Evolutionary conservation across 805 yeast species (phyloP).

Genomic region (Aciculoconidium aculeatum): DNA sequence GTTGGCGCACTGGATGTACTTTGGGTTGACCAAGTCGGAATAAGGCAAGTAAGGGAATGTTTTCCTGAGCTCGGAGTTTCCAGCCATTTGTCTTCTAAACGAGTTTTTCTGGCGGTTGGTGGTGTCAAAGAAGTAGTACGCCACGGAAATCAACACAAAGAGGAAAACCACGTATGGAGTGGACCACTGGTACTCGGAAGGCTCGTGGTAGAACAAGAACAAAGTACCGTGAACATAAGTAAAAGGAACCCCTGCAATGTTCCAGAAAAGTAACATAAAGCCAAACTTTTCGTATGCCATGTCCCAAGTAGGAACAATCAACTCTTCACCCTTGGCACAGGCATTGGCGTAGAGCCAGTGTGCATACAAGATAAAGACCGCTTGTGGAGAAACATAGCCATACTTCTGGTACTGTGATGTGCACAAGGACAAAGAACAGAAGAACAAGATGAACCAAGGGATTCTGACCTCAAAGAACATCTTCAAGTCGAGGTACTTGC

Average conservation of each 20-base stretch:
- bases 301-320: constrained; percentile 98
- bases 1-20: constrained; percentile 74
- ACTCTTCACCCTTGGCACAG: constrained; percentile 95
- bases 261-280: constrained; percentile 98
- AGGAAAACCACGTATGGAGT: constrained; percentile 51
- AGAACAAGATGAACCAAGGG: constrained; percentile 91
- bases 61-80: constrained; percentile 70
- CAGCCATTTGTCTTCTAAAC: constrained; percentile 79
- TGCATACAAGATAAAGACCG: constrained; percentile 66
- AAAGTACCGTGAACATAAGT: constrained; percentile 94
- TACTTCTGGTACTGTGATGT: constrained; percentile 75
- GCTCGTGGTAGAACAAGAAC: constrained; percentile 76
- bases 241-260: constrained; percentile 98
- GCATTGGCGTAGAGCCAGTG: constrained; percentile 96
- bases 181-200: constrained; percentile 75
- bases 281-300: constrained; percentile 99
- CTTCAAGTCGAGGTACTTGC: constrained; percentile 79
- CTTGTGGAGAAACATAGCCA: constrained; percentile 76
- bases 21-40: constrained; percentile 77
- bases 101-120: constrained; percentile 92
- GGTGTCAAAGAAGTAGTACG: constrained; percentile 92
- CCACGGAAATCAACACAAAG: constrained; percentile 50
- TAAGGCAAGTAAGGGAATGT: constrained; percentile 92
- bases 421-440: constrained; percentile 67
- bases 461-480: constrained; percentile 97